Base-by-base conservation (phyloP, 371 early-diverging fungal species). In the Smittium mucronatum region DNA sequence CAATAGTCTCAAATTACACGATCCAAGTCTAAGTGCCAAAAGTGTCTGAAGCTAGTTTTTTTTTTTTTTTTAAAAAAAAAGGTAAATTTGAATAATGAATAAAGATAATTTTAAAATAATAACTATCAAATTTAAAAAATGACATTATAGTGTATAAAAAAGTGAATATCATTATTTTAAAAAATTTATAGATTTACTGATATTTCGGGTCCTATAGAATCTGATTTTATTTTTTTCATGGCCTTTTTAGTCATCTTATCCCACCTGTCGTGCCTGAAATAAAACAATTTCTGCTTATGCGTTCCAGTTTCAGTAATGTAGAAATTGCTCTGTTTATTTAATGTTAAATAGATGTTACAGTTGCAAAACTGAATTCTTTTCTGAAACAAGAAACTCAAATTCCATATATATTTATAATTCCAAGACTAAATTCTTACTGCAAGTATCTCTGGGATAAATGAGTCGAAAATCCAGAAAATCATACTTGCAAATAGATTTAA, bases 261-360 rank as follows among this genome's bases (percentile, higher is more conserved):
- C 94, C 94, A 94, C 0, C 86, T 80, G 63, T 88, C 91, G 59
- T 85, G 84, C 31, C 92, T 88, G 75, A 87, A 93, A 73, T 89
- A 93, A 70, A 85, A 83, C 8, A 90, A 67, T 29, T 75, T 74
- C 64, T 84, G 81, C 25, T 84, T 81, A 57, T 81, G 72, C 2
- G 75, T 70, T 0, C 86, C 78, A 63, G 81, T 82, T 28, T 89
- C 88, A 0, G 94, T 93, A 2, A 87, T 84, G 65, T 91, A 90
- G 70, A 93, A 93, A 63, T 65, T 65, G n/a, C 33, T 11, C 63
- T 61, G 33, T n/a, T 11, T 30, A 61, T 33, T 11, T 11, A 11
- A 61, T 30, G n/a, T 33, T 30, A 61, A 61, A 61, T 5, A 17
- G 26, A 57, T 57, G 26, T 57, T 57, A 57, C 17, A 57, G 21